phyloP scores from a whole-genome alignment of 371 early-diverging fungal species.

The Saksenaea vasiformis region DNA sequence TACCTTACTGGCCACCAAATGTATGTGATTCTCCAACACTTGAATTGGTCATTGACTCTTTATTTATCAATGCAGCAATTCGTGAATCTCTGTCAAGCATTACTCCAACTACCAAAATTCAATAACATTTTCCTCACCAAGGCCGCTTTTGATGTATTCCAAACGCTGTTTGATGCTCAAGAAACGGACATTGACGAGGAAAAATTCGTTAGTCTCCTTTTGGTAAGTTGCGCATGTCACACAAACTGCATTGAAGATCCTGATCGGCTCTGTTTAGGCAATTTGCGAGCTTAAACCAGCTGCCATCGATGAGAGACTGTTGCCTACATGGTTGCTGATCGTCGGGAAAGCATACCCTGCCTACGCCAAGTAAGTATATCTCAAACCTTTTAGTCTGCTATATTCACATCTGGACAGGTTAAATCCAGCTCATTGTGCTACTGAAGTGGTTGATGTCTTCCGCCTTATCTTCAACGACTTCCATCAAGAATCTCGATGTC shows the following conservation, averaged over 20 bases:
- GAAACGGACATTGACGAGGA: constrained; percentile 60
- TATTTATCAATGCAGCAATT: constrained; percentile 42
- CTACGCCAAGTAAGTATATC: constrained; percentile 54
- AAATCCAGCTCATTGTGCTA: constrained; percentile 51
- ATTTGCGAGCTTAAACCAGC: constrained; percentile 84
- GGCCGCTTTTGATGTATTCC: constrained; percentile 82
- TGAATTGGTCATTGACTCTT: not conserved
- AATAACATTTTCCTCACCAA: constrained; percentile 83
- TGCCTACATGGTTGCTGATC: constrained; percentile 87
- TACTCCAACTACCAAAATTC: constrained; percentile 81
- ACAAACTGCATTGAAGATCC: not conserved
- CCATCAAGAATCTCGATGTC: constrained; percentile 60
- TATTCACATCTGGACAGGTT: constrained; percentile 20
- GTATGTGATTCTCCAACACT: constrained; percentile 27
- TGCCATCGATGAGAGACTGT: constrained; percentile 76
- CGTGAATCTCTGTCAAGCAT: constrained; percentile 66
- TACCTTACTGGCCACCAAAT: constrained; percentile 74
- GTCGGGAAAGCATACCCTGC: constrained; percentile 73
- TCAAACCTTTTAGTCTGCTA: not conserved
- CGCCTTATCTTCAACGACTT: constrained; percentile 72
- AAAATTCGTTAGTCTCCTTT: constrained; percentile 51
- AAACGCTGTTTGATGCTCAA: constrained; percentile 60
- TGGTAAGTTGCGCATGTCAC: constrained; percentile 33
- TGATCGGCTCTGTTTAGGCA: constrained; percentile 43
- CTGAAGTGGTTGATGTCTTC: constrained; percentile 69